phyloP scores from a whole-genome alignment of 306 rosid species.

The Sesbania bispinosa region DNA sequence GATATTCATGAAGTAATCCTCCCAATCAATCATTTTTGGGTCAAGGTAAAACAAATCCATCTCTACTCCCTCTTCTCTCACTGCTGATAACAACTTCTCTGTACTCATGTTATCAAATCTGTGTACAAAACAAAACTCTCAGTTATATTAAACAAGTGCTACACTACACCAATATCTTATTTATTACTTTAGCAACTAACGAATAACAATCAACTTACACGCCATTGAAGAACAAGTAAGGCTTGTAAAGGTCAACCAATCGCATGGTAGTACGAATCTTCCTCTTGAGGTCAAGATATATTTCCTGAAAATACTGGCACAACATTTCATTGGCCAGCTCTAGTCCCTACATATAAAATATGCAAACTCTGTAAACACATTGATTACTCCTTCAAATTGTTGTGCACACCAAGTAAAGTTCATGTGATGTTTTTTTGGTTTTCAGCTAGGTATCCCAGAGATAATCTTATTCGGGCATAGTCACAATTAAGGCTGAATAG shows the following conservation, averaged over 20 bases:
- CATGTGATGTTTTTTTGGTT: too few species aligned
- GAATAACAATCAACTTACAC: conserved; percentile 41
- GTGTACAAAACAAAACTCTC: background rate
- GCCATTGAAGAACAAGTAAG: conserved; percentile 72
- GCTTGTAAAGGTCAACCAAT: conserved; percentile 59
- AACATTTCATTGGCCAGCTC: conserved; percentile 48
- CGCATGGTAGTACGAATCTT: conserved; percentile 55
- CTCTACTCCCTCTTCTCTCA: conserved; percentile 41
- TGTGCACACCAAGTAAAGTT: too few species aligned
- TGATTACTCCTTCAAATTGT: background rate
- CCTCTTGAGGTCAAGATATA: conserved; percentile 29
- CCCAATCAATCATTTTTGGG: conserved; percentile 63
- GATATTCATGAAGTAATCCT: conserved; percentile 53
- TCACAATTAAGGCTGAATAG: background rate
- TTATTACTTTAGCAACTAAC: background rate
- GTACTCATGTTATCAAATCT: conserved; percentile 72
- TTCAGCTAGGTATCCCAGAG: too few species aligned
- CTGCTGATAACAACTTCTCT: conserved; percentile 47
- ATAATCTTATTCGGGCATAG: too few species aligned
- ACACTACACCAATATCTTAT: background rate
- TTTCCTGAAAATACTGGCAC: conserved; percentile 53
- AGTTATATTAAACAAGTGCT: background rate
- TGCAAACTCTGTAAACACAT: background rate
- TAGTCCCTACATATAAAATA: conserved; percentile 58
- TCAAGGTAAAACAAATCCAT: conserved; percentile 60